Evolutionary conservation across 2,329 filamentous ascomycete species (phyloP).

Genomic region (Davidsoniella neocaledoniae): DNA sequence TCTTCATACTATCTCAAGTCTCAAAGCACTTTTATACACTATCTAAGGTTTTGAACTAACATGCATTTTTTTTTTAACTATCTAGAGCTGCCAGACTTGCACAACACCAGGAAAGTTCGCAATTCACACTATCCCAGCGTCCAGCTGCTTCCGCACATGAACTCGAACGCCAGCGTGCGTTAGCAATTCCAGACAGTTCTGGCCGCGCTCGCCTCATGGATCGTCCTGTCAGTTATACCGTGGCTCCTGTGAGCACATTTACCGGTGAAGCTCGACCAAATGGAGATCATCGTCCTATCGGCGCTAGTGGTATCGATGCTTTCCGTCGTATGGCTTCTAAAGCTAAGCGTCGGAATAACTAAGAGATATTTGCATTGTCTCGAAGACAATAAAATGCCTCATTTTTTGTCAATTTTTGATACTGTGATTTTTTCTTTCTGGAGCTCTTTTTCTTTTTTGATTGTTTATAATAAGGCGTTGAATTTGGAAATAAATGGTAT

Average conservation of each 20-base stretch:
- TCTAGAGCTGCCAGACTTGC: conserved; percentile 35
- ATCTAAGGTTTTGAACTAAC: neutral
- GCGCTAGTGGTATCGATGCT: conserved; percentile 45
- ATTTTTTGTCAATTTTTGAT: neutral
- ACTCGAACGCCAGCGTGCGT: conserved; percentile 38
- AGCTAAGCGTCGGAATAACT: conserved; percentile 31
- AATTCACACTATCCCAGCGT: conserved; percentile 34
- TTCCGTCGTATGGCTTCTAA: conserved; percentile 51
- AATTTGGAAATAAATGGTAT: neutral
- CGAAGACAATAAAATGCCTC: neutral
- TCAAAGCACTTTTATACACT: neutral
- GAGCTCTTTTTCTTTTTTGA: neutral
- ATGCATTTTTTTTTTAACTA: neutral
- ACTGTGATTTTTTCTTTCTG: conserved; percentile 10
- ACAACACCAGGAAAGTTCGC: conserved; percentile 31
- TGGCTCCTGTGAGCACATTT: conserved; percentile 45
- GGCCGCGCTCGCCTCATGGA: conserved; percentile 41
- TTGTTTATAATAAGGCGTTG: neutral
- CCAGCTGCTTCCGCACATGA: conserved; percentile 28
- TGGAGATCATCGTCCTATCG: conserved; percentile 39
- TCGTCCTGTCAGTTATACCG: conserved; percentile 39
- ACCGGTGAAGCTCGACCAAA: conserved; percentile 23
- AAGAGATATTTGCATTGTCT: neutral
- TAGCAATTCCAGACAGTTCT: conserved; percentile 36
- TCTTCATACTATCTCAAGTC: no score